Base-by-base conservation (phyloP, 2,329 filamentous ascomycete species). In the Ophiostoma tasmaniense region DNA sequence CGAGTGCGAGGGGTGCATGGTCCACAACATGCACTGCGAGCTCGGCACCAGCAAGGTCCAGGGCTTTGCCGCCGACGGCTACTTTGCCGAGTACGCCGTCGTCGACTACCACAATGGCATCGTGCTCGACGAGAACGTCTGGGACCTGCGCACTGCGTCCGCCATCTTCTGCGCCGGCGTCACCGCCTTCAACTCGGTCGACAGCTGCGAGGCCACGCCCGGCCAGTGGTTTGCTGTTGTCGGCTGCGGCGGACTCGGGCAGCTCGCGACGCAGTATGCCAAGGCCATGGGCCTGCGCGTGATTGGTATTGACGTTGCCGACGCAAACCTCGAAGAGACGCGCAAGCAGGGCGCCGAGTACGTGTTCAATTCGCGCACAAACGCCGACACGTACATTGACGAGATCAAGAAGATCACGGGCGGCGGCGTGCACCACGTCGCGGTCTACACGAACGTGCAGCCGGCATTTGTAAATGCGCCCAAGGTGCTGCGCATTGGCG, bases 81-180 rank as follows among this genome's bases (percentile, higher is more conserved):
- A 77, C 72, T 84, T 84, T 69, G 77, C 78, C 25, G 80, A 83
- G 73, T 83, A 83, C 72, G 78, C 78, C 1, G 74, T 80, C 0
- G 79, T 81, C 7, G 81, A 83, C 71, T 80, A 78, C 73, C 79
- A 79, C 72, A 81, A 80, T 73, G 79, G 79, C 0, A 76, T 81
- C 6, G 75, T 78, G 61, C 74, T 83, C 2, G 79, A 81, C 25
- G 73, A 78, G 45, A 71, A 66, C 11, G 71, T 77, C 11, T 72
- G 72, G 67, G 76, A 79, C 61, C 74, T 80, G 64, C 75, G 75
- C 62, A 75, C 71, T 20, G 75, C 77, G 2, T 77, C 80, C 55
- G 79, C 81, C 33, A 71, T 84, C 4, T 82, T 84, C 73, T 84
- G 82, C 70, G 82, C 82, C 0, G 82, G 82, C 1, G 78, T 83